Percentiles rank a stretch among this genome's conserved stretches.
phyloP scores from a whole-genome alignment of 257 asterid genomes.

The Solanum corneliomulleri region DNA sequence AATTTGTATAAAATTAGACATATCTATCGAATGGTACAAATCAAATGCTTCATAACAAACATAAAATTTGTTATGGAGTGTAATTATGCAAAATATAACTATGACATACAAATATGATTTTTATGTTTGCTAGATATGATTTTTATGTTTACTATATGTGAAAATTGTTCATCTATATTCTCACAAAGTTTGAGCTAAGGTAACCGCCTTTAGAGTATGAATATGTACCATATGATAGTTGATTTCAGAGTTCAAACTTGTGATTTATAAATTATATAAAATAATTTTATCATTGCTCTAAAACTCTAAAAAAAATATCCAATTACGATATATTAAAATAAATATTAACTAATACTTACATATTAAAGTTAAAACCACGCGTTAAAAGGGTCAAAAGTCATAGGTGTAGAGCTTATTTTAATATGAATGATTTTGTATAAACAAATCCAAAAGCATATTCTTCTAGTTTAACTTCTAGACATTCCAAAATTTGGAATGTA shows the following conservation, averaged over 20 bases:
- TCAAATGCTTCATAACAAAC: too few species aligned
- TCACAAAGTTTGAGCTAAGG: too few species aligned
- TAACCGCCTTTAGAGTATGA: not conserved
- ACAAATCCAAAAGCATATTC: not conserved
- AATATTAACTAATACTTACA: not conserved
- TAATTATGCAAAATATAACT: too few species aligned
- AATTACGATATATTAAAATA: not conserved
- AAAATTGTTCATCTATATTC: not conserved
- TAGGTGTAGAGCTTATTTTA: not conserved
- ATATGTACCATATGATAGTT: not conserved
- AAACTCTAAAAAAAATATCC: not conserved
- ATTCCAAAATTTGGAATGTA: not conserved
- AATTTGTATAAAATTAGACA: too few species aligned
- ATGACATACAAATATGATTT: too few species aligned
- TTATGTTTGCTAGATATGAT: too few species aligned
- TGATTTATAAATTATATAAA: accelerated
- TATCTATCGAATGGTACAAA: too few species aligned
- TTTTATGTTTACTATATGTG: too few species aligned
- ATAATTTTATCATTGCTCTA: accelerated
- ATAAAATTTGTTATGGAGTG: too few species aligned
- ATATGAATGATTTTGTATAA: not conserved
- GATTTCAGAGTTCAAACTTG: not conserved
- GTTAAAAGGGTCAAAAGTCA: not conserved
- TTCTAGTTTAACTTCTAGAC: not conserved
- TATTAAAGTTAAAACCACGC: not conserved